Evolutionary conservation across 2,329 filamentous ascomycete species (phyloP).

Genomic region (Phoma sp.): DNA sequence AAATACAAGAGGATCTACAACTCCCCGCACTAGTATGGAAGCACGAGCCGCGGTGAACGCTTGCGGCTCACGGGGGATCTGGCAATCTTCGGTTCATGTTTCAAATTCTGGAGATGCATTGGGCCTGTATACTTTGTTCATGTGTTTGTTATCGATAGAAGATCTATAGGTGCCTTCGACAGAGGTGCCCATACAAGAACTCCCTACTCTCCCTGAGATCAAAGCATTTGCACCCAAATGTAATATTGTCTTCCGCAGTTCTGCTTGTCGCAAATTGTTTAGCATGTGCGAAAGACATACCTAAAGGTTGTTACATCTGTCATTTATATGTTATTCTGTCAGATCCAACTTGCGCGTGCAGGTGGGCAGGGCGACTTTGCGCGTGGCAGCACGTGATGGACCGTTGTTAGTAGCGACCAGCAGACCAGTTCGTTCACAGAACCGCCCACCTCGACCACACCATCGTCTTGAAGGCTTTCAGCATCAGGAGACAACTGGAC

Average conservation of each 20-base stretch:
- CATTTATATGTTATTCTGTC: too few relatives aligned
- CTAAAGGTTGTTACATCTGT: too few relatives aligned
- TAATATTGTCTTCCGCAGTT: too few relatives aligned
- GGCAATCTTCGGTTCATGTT: conserved; percentile 1
- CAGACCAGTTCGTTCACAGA: conserved; percentile 9
- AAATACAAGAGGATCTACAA: conserved; percentile 27
- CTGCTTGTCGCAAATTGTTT: too few relatives aligned
- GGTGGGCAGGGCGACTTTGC: neutral
- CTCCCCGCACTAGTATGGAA: conserved; percentile 30
- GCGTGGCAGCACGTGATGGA: conserved; percentile 12
- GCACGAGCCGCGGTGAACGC: conserved; percentile 35
- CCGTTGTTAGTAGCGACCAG: conserved; percentile 12
- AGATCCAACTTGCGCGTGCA: too few relatives aligned
- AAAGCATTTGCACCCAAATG: too few relatives aligned
- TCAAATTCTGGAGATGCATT: conserved; percentile 3
- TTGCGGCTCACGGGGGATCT: conserved; percentile 14
- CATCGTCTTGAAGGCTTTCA: conserved; percentile 10
- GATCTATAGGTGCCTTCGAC: too few relatives aligned
- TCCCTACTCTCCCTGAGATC: too few relatives aligned
- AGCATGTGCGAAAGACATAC: too few relatives aligned
- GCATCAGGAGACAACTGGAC: neutral
- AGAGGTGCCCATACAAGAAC: too few relatives aligned
- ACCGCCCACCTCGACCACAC: conserved; percentile 12
- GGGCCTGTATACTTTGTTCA: too few relatives aligned
- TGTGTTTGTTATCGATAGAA: too few relatives aligned